Evolutionary conservation across 352 stramenopile genomes (phyloP), one percentile per base, ranked within the genome.

Genomic region (Globisporangium lucens): DNA sequence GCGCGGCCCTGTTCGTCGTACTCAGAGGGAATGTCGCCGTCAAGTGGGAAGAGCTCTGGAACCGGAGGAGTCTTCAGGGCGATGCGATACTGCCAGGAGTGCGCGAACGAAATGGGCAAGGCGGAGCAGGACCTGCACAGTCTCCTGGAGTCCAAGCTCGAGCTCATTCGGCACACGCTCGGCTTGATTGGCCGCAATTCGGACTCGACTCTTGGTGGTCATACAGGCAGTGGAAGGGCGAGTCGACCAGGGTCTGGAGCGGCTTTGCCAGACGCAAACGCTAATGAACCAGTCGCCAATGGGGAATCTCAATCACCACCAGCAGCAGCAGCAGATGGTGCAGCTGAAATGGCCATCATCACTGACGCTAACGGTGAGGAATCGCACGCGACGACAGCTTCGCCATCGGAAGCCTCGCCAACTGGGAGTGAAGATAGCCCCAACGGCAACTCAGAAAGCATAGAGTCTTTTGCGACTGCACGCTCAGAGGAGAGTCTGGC

Each of bases 11-110:
- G 85, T 65, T 90, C 85, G 17, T 89, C 74, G 8, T 81, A 76
- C 62, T 70, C 81, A 20, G 75, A 77, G 29, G 73, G 72, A 12
- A 68, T 68, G 20, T 33, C 60, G 58, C 56, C 29, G 35, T 24
- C 24, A n/a, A 57, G 56, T 22, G 46, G 55, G 1, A 57, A 66
- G 10, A 61, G 12, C 56, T 20, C 17, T 15, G 55, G 61, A 8
- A 35, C 56, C 6, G 46, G 59, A 59, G 46, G 30, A 4, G 13
- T 55, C 49, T 2, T 69, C 59, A 2, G 65, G 20, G 70, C 68
- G 7, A 70, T 87, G 72, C 87, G 83, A 4, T 93, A 85, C 55
- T 95, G 87, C 52, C 79, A 90, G 38, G 85, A 91, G 66, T 93
- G 87, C 60, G 83, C 82, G 12, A 87, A 69, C 0, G 83, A 91